Evolutionary conservation across 2,329 filamentous ascomycete species (phyloP).

Genomic region (Verticillium alfalfae): DNA sequence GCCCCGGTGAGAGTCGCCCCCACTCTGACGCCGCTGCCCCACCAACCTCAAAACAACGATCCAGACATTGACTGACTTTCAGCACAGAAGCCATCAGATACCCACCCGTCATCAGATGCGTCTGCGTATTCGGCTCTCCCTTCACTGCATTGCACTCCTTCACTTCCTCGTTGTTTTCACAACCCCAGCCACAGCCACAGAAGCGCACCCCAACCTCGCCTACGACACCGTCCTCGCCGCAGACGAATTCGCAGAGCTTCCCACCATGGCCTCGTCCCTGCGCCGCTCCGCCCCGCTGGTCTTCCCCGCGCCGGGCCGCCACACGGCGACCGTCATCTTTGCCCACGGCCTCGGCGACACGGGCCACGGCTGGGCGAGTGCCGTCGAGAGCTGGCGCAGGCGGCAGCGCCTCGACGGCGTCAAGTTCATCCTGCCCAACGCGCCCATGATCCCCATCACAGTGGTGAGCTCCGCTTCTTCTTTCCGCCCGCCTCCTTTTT

Average conservation of each 20-base stretch:
- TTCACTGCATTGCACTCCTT: neutral
- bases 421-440: conserved; percentile 91
- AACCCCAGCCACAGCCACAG: neutral
- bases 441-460: conserved; percentile 82
- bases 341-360: conserved; percentile 87
- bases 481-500: neutral
- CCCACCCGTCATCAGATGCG: neutral
- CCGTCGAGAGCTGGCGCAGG: conserved; percentile 83
- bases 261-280: conserved; percentile 5
- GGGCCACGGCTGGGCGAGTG: conserved; percentile 70
- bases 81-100: neutral
- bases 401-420: conserved; percentile 79
- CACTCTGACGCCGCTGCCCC: neutral
- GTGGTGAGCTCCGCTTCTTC: conserved; percentile 44
- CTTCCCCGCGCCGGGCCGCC: conserved; percentile 72
- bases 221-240: neutral
- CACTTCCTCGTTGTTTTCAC: neutral
- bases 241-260: neutral
- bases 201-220: neutral
- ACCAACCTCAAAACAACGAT: neutral
- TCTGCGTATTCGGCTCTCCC: neutral
- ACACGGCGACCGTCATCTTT: conserved; percentile 94
- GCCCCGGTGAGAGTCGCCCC: neutral
- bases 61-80: neutral
- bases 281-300: conserved; percentile 48